phyloP scores from a whole-genome alignment of 2,329 filamentous ascomycete species.

The Pleurostoma richardsiae region DNA sequence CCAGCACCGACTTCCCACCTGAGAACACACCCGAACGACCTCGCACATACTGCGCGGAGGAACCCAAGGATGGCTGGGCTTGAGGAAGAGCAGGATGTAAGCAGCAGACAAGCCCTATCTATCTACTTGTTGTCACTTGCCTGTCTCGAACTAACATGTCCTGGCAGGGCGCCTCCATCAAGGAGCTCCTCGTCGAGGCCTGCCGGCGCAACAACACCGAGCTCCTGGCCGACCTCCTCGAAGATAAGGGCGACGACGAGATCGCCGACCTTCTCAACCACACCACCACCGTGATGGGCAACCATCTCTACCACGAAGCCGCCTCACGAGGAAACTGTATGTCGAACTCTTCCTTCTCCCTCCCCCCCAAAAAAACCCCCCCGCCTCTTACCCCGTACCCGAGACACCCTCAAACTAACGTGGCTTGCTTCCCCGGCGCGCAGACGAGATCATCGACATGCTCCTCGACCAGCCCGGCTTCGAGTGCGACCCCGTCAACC shows the following conservation, averaged over 20 bases:
- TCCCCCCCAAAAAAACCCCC: not conserved
- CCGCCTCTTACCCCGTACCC: not conserved
- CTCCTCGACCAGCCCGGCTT: slow-evolving; percentile 80
- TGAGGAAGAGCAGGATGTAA: slow-evolving; percentile 24
- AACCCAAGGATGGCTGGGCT: slow-evolving; percentile 16
- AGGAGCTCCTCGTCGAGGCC: slow-evolving; percentile 86
- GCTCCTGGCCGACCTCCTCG: slow-evolving; percentile 71
- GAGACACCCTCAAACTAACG: not conserved
- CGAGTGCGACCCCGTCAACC: slow-evolving; percentile 76
- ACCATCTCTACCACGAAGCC: slow-evolving; percentile 85
- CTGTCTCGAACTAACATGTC: too few species aligned
- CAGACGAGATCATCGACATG: slow-evolving; percentile 75
- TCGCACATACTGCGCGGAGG: too few species aligned
- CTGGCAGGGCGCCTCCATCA: slow-evolving; percentile 73
- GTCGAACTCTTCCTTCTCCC: slow-evolving; percentile 22
- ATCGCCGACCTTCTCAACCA: slow-evolving; percentile 78
- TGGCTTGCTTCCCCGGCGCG: slow-evolving; percentile 1
- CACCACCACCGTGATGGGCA: slow-evolving; percentile 79
- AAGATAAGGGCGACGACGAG: slow-evolving; percentile 54
- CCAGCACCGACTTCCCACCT: too few species aligned
- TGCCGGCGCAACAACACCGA: slow-evolving; percentile 90
- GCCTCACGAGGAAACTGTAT: slow-evolving; percentile 80
- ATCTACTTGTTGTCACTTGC: too few species aligned
- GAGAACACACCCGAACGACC: too few species aligned
- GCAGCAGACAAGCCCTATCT: not conserved